Base-by-base conservation (phyloP, 768 basidiomycete genomes). In the Cantharellus anzutake region DNA sequence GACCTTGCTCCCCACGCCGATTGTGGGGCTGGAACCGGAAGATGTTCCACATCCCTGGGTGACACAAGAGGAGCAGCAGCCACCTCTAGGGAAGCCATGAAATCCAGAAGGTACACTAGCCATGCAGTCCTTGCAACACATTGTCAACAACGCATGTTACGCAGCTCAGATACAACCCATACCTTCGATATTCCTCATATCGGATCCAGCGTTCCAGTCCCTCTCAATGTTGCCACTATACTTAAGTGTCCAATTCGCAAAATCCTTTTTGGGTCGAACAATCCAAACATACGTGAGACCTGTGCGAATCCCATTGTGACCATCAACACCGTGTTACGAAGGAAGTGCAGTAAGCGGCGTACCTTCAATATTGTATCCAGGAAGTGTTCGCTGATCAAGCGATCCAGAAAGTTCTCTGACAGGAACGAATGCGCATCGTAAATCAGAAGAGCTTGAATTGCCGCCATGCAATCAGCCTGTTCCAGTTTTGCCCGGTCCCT, bases 11-110 rank as follows among this genome's bases (percentile, higher is more conserved):
- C 64, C 72, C 72, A 73, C 2, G 72, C 50, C 3, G 67, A 62
- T 57, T 72, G 69, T 2, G 72, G 66, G 2, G 71, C 70, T 3
- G 72, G 72, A 0, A 72, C 63, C 2, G 71, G 72, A 50, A 73
- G 55, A 38, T 64, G 58, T 7, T 67, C 63, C 1, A 72, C 38
- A 42, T 72, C 71, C 56, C 60, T 62, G 0, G 69, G 61, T 3
- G 62, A 57, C 1, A 72, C 62, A 55, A 67, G 65, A 29, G 67
- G 67, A 5, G 66, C 66, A 57, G 67, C 65, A 41, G 66, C 68
- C 41, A 68, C 65, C 59, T 73, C 72, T 55, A 73, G 60, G 3
- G 68, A 66, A 7, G 69, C 68, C 34, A 72, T 60, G 2, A 69
- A 69, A 56, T 73, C 72, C 58, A 72, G 69, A 44, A 71, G 64